Evolutionary conservation across 441 rosid species (phyloP).

Genomic region (Melastoma candidum): DNA sequence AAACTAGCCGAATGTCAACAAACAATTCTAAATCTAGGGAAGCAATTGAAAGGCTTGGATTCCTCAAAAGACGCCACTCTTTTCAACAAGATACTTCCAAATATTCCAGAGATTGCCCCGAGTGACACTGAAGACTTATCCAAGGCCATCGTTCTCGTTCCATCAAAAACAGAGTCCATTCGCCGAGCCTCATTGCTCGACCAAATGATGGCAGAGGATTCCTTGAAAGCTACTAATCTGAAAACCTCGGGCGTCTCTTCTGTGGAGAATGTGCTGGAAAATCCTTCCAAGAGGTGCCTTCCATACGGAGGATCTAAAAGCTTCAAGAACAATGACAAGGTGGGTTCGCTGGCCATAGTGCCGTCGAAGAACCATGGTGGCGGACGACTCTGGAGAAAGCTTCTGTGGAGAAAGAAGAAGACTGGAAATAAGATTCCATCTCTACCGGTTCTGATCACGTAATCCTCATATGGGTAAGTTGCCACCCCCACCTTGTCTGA

Average conservation of each 20-base stretch:
- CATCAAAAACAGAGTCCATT: slow-evolving; percentile 4
- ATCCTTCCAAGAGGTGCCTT: slow-evolving; percentile 2
- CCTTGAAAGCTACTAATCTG: not conserved
- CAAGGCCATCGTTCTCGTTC: not conserved
- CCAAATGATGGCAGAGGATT: slow-evolving; percentile 16
- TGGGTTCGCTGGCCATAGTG: slow-evolving; percentile 6
- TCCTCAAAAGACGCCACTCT: slow-evolving; percentile 32
- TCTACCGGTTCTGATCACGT: not conserved
- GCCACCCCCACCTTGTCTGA: no score
- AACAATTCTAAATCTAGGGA: slow-evolving; percentile 72
- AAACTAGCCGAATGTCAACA: slow-evolving; percentile 95
- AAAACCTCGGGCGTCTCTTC: slow-evolving; percentile 1
- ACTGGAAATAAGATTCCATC: slow-evolving; percentile 1
- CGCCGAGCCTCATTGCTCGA: slow-evolving; percentile 13
- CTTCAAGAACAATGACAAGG: not conserved
- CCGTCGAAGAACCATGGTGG: slow-evolving; percentile 6
- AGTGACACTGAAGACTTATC: not conserved
- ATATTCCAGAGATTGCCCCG: not conserved
- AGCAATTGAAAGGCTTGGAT: slow-evolving; percentile 72
- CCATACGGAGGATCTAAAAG: not conserved
- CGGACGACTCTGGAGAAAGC: slow-evolving; percentile 11
- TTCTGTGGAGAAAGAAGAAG: slow-evolving; percentile 11
- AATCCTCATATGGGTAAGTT: no score
- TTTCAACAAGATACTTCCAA: slow-evolving; percentile 2
- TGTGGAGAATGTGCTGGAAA: not conserved